These are phyloP conservation scores for Umbellularia californica DNA, from an alignment of 164 flowering plant species.

Conservation along the genomic window DNA sequence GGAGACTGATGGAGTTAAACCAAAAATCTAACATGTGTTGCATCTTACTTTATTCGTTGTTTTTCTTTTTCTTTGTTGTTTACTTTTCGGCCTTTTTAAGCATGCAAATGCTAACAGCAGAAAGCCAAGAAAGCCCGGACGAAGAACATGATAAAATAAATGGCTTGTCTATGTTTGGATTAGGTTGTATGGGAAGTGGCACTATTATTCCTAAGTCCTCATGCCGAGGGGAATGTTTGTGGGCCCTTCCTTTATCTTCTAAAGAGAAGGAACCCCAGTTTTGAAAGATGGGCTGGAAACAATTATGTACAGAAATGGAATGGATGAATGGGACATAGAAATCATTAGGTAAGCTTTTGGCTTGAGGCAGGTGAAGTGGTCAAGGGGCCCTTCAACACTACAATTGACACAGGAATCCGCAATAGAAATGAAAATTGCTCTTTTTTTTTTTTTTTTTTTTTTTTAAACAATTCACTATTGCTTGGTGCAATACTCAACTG, in stretches of 20 bases:
- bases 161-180: constrained; percentile 22
- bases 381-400: neutral
- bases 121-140: neutral
- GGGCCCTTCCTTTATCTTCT: constrained; percentile 33
- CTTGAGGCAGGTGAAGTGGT: constrained; percentile 23
- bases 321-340: constrained; percentile 15
- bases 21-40: too few species aligned
- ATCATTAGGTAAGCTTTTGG: constrained; percentile 22
- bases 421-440: neutral
- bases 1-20: too few species aligned
- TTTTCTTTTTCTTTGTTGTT: too few species aligned
- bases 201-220: constrained; percentile 48
- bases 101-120: neutral
- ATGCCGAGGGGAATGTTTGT: constrained; percentile 79
- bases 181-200: constrained; percentile 24
- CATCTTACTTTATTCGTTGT: too few species aligned
- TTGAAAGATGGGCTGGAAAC: constrained; percentile 20
- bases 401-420: too few species aligned
- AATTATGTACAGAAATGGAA: constrained; percentile 24
- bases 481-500: too few species aligned
- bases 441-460: too few species aligned
- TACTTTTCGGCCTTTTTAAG: neutral
- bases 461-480: too few species aligned
- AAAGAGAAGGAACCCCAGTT: constrained; percentile 14
- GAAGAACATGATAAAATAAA: constrained; percentile 6